These are phyloP conservation scores for Chaetomium strumarium DNA, from an alignment of 2,329 filamentous ascomycete species.

Conservation along the genomic window DNA sequence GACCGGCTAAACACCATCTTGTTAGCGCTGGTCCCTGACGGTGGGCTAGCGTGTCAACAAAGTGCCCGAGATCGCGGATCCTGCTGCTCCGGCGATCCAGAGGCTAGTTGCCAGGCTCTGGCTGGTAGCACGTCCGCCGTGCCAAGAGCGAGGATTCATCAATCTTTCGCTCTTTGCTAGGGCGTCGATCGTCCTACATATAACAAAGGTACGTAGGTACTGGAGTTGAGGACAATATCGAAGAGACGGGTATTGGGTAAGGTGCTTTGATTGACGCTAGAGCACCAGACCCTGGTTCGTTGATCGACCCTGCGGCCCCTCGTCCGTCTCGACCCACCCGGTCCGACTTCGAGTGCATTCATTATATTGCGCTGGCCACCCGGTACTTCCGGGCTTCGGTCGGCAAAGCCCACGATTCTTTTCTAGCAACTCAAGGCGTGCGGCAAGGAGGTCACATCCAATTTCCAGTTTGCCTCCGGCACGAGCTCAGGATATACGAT, in stretches of 20 bases:
- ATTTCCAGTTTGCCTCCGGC: neutral
- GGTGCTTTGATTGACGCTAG: neutral
- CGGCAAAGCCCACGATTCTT: neutral
- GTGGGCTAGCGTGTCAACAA: neutral
- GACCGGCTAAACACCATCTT: slow-evolving; percentile 10
- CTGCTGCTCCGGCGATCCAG: slow-evolving; percentile 1
- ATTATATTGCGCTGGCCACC: slow-evolving; percentile 4
- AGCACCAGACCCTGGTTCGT: neutral
- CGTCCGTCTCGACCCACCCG: slow-evolving; percentile 13
- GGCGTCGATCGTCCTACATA: neutral
- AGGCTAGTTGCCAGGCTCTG: neutral
- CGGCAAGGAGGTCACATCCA: neutral
- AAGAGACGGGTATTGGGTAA: neutral
- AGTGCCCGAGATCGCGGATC: neutral
- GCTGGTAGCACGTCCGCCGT: neutral
- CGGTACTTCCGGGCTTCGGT: neutral
- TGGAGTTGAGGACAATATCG: neutral
- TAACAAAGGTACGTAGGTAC: no score
- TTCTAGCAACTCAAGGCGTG: neutral
- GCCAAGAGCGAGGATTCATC: slow-evolving; percentile 5
- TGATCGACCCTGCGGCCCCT: slow-evolving; percentile 9
- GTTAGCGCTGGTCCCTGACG: neutral
- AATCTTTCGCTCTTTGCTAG: neutral
- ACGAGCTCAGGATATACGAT: slow-evolving; percentile 13
- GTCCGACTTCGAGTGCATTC: neutral